These are phyloP conservation scores for Xylaria sp. DNA, from an alignment of 2,329 filamentous ascomycete genomes.

Conservation along the genomic window DNA sequence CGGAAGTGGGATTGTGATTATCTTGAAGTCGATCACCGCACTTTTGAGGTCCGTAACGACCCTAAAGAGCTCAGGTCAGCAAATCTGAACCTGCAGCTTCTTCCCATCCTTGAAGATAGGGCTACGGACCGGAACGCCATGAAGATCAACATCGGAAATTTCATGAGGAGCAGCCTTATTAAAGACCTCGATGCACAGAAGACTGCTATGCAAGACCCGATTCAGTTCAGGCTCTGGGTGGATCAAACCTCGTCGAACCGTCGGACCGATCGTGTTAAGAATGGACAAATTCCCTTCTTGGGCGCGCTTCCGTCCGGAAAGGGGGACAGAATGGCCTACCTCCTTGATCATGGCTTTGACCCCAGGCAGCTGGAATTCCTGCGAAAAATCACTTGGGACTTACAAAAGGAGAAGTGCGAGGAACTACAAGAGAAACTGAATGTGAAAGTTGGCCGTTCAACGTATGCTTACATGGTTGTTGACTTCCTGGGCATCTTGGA, in stretches of 20 bases:
- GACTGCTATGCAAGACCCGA: constrained; percentile 52
- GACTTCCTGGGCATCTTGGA: constrained; percentile 65
- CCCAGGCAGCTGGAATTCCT: constrained; percentile 52
- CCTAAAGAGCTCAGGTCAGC: constrained; percentile 54
- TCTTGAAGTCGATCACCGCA: constrained; percentile 54
- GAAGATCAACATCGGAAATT: constrained; percentile 49
- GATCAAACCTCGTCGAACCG: constrained; percentile 40
- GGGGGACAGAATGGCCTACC: constrained; percentile 55
- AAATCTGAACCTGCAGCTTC: constrained; percentile 67
- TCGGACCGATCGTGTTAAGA: constrained; percentile 42
- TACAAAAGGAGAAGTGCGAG: constrained; percentile 57
- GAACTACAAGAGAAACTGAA: constrained; percentile 59
- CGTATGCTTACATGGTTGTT: constrained; percentile 67
- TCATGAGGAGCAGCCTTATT: constrained; percentile 45
- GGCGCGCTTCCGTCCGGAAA: constrained; percentile 53
- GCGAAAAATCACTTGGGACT: constrained; percentile 47
- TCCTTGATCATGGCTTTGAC: constrained; percentile 65
- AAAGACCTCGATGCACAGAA: constrained; percentile 52
- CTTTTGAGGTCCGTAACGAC: constrained; percentile 63
- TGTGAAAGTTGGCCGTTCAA: constrained; percentile 62
- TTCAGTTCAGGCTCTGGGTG: constrained; percentile 58
- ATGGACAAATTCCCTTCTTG: constrained; percentile 46
- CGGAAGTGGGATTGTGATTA: constrained; percentile 65
- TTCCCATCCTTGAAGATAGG: constrained; percentile 67
- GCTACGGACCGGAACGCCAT: constrained; percentile 50